Evolutionary conservation across 2,329 filamentous ascomycete species (phyloP).

Genomic region (Nigrospora osmanthi): DNA sequence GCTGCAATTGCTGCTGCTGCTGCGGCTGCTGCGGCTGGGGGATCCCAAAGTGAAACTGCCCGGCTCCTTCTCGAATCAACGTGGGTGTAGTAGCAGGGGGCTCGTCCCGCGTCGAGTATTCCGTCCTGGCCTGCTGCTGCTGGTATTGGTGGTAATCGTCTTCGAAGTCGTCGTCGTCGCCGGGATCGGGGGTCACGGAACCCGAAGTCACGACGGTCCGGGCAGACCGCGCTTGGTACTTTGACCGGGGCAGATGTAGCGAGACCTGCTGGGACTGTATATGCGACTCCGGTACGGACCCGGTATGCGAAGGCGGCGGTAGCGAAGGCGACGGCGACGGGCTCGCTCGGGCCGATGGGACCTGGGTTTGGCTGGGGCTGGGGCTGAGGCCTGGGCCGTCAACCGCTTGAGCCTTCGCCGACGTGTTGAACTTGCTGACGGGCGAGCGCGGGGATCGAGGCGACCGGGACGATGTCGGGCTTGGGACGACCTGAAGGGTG

Average conservation of each 20-base stretch:
- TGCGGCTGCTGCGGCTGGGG: neutral
- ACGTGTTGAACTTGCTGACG: conserved; percentile 20
- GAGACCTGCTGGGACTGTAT: neutral
- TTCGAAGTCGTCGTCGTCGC: conserved; percentile 5
- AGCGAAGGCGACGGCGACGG: conserved; percentile 1
- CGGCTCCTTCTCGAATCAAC: conserved; percentile 1
- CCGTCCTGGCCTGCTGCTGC: conserved; percentile 1
- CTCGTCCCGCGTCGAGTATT: neutral
- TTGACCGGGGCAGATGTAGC: conserved; percentile 2
- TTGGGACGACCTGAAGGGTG: conserved; percentile 16
- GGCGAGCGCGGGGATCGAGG: conserved; percentile 22
- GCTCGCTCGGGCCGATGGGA: conserved; percentile 7
- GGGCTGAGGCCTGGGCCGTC: conserved; percentile 4
- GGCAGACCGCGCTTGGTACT: conserved; percentile 5
- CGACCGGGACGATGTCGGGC: conserved; percentile 17
- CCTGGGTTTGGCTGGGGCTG: conserved; percentile 9
- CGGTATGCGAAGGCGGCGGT: conserved; percentile 1
- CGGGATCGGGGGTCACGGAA: conserved; percentile 1
- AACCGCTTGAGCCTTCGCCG: conserved; percentile 8
- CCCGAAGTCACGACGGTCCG: neutral
- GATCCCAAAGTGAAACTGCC: neutral
- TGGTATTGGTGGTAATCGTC: conserved; percentile 2
- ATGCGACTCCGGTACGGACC: neutral
- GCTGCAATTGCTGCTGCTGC: neutral
- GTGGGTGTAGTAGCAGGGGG: neutral